These are phyloP conservation scores for Termitomyces sp. DNA, from an alignment of 768 basidiomycete species.

Conservation along the genomic window DNA sequence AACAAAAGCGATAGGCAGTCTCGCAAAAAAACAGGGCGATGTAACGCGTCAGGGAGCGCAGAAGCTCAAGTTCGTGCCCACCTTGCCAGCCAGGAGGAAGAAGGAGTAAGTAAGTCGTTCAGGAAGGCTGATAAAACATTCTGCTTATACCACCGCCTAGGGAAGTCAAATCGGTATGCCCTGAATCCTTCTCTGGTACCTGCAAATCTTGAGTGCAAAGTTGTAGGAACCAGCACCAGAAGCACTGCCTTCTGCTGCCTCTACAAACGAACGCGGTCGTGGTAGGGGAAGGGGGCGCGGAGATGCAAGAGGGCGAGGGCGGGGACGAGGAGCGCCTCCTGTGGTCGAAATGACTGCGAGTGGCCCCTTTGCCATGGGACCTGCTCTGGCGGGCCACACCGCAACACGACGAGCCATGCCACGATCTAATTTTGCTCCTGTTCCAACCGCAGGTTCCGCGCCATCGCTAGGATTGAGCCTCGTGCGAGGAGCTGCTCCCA, in stretches of 20 bases:
- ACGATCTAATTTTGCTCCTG: constrained; percentile 55
- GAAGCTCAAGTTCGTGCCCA: constrained; percentile 80
- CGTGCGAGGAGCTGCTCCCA: constrained; percentile 46
- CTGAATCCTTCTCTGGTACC: not conserved
- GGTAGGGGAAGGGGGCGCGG: constrained; percentile 47
- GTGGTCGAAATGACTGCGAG: constrained; percentile 77
- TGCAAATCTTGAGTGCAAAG: constrained; percentile 6
- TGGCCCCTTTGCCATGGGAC: constrained; percentile 87
- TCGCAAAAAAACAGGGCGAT: constrained; percentile 69
- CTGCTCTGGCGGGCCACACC: constrained; percentile 58
- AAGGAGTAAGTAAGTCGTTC: constrained; percentile 61
- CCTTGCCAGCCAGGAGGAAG: constrained; percentile 69
- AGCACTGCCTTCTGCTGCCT: constrained; percentile 23
- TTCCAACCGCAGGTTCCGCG: constrained; percentile 36
- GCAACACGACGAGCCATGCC: constrained; percentile 46
- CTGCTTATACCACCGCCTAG: constrained; percentile 27
- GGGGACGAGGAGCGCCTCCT: constrained; percentile 49
- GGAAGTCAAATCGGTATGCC: constrained; percentile 60
- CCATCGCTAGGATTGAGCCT: constrained; percentile 46
- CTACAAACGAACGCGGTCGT: constrained; percentile 41
- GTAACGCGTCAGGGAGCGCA: constrained; percentile 71
- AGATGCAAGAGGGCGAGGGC: constrained; percentile 49
- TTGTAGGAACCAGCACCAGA: constrained; percentile 45
- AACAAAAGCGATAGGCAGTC: constrained; percentile 70
- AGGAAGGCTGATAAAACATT: not conserved